A percentile compares a stretch with the other conserved stretches of the same genome.
Evolutionary conservation across 805 yeast genomes (phyloP).

Genomic region (Yamadazyma phyllophila): DNA sequence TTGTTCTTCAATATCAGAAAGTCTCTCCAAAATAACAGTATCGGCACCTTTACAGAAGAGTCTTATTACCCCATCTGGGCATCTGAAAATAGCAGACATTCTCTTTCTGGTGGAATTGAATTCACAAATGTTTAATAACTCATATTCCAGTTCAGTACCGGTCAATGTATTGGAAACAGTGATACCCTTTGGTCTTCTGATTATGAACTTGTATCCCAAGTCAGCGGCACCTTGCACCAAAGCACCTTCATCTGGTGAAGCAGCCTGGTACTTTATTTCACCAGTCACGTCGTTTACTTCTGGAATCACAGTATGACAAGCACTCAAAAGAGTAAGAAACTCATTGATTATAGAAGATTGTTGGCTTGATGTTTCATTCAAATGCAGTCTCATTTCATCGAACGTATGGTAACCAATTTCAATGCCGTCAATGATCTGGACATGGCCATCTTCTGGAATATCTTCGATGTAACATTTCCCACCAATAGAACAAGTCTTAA

Average conservation of each 20-base stretch:
- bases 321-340: slow-evolving; percentile 78
- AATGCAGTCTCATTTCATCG: slow-evolving; percentile 48
- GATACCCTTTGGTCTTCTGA: slow-evolving; percentile 83
- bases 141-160: slow-evolving; percentile 52
- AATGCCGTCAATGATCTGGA: slow-evolving; percentile 69
- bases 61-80: slow-evolving; percentile 90
- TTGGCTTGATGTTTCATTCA: slow-evolving; percentile 42
- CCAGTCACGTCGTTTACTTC: slow-evolving; percentile 62
- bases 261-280: slow-evolving; percentile 89
- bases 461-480: slow-evolving; percentile 85
- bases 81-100: slow-evolving; percentile 92
- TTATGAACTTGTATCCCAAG: slow-evolving; percentile 78
- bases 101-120: slow-evolving; percentile 96
- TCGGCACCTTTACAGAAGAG: slow-evolving; percentile 97
- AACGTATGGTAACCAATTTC: slow-evolving; percentile 79
- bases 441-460: slow-evolving; percentile 87
- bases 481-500: slow-evolving; percentile 87
- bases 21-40: slow-evolving; percentile 87
- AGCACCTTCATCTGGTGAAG: slow-evolving; percentile 99
- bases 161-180: slow-evolving; percentile 56
- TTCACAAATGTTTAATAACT: slow-evolving; percentile 87
- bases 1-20: slow-evolving; percentile 56
- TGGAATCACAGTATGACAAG: slow-evolving; percentile 98
- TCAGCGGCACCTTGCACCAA: slow-evolving; percentile 93
- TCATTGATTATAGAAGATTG: slow-evolving; percentile 58